Base-by-base conservation (phyloP, 1,284 basidiomycete genomes). In the Tilletia walkeri region DNA sequence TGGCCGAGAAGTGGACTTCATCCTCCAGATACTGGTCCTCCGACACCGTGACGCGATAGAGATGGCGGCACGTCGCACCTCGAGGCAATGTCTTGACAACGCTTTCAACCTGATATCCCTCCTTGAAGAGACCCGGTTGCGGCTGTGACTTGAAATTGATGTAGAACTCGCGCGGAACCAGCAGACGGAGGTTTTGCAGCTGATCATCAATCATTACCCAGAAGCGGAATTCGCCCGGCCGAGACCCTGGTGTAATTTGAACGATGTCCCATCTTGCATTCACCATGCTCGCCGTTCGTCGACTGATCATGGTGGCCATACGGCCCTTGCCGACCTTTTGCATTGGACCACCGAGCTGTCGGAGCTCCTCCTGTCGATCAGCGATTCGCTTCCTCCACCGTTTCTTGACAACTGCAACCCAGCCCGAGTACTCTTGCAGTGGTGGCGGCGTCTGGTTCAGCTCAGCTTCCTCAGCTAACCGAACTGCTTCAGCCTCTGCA, bases 131-230 rank as follows among this genome's bases (percentile, higher is more conserved):
- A 4, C 86, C 87, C 3, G 87, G 85, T 54, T 86, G 86, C 0
- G 90, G 89, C 1, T 87, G 84, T 1, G 87, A 87, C 81, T 95
- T 91, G 75, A 96, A 87, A 82, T 96, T 94, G 72, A 99, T 87
- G 83, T 96, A 99, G 83, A 98, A 95, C 80, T 94, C 89, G 66
- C 95, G 89, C 0, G 93, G 91, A 53, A 99, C 90, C 3, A 92
- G 90, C 20, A 99, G 86, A 9, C 91, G 90, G 45, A 96, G 87
- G 14, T 90, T 87, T 45, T 92, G 88, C 59, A 99, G 88, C 65
- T 91, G 90, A 6, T 89, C 88, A 67, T 94, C 92, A 63, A 94
- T 89, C 0, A 90, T 90, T 4, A 98, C 87, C 96, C 95, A 99
- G 65, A 99, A 85, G 16, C 89, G 89, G 84, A 91, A 98, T 59